These are phyloP conservation scores for Viola odorata DNA, from an alignment of 345 rosid species.

Conservation along the genomic window DNA sequence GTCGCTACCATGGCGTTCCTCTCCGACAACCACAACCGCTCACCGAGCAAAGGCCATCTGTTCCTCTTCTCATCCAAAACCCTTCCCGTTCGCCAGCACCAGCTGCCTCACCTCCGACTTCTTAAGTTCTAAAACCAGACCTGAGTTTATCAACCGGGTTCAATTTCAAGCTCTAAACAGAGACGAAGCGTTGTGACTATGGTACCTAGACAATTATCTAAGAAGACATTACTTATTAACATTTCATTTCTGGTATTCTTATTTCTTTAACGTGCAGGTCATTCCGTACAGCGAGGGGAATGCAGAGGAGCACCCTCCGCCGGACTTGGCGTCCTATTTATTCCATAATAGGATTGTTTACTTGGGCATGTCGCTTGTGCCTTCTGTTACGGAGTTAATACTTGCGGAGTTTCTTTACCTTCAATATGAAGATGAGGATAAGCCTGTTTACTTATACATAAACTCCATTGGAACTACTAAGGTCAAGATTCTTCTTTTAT, in stretches of 20 bases:
- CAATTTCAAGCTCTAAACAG: constrained; percentile 42
- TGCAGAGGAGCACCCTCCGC: constrained; percentile 90
- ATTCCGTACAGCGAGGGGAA: constrained; percentile 69
- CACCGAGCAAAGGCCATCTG: constrained; percentile 5
- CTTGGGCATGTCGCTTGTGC: constrained; percentile 94
- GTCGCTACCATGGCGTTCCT: constrained; percentile 26
- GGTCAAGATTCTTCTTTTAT: constrained; percentile 31
- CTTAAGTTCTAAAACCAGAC: constrained; percentile 46
- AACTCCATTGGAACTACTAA: constrained; percentile 92
- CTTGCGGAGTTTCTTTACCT: constrained; percentile 89
- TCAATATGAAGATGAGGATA: constrained; percentile 67
- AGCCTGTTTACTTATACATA: constrained; percentile 86
- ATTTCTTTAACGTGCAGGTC: constrained; percentile 39
- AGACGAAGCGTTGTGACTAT: constrained; percentile 65
- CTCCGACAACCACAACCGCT: constrained; percentile 23
- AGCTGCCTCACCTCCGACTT: constrained; percentile 51
- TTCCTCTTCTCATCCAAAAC: background rate
- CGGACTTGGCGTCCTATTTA: constrained; percentile 81
- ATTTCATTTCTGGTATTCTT: background rate
- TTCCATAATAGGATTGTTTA: constrained; percentile 79
- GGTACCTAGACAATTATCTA: constrained; percentile 23
- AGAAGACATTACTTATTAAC: background rate
- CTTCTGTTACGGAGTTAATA: constrained; percentile 80
- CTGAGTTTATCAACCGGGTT: constrained; percentile 41
- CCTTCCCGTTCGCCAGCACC: constrained; percentile 32